Base-by-base conservation (phyloP, 2,329 filamentous ascomycete species). In the Cylindrodendrum hubeiense region DNA sequence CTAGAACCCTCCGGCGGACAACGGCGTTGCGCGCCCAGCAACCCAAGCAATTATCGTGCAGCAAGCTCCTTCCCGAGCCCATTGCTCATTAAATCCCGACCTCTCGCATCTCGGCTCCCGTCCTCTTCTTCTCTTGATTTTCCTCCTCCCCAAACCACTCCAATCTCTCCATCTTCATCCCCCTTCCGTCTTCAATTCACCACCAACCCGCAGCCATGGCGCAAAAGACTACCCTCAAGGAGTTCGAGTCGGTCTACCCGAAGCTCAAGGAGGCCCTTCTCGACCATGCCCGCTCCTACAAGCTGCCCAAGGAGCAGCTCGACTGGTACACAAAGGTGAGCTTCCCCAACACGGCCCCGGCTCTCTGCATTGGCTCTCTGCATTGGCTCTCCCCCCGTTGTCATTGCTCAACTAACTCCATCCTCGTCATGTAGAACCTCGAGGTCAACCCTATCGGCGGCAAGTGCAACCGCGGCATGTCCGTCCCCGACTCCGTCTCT, bases 381-480 rank as follows among this genome's bases (percentile, higher is more conserved):
- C n/a, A 2, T n/a, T n/a, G n/a, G 37, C 37, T 19, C n/a, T n/a
- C 34, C 12, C 12, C 4, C 13, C 15, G 13, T 34, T n/a, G 3
- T 26, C 15, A n/a, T 28, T 7, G 21, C 63, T 49, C 22, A 30
- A 15, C 24, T 53, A 21, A 46, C 41, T 59, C 43, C 19, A 49
- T 28, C 39, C 22, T 17, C 26, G 34, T 10, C 28, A 17, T 34
- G 39, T 50, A 98, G 94, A 91, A 88, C 67, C 87, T 98, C 76
- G 88, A 95, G 78, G 87, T 89, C 83, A 99, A 99, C 84, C 90
- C 93, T 7, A 85, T 96, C 58, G 96, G 96, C 74, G 96, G 96
- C 79, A 99, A 99, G 87, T 97, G 95, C 86, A 99, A 99, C 85
- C 94, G 96, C 77, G 96, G 96, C 83, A 97, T 99, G 89, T 98